Conservation (phyloP, 805 yeast species). For the Danielia oregonensis region DNA sequence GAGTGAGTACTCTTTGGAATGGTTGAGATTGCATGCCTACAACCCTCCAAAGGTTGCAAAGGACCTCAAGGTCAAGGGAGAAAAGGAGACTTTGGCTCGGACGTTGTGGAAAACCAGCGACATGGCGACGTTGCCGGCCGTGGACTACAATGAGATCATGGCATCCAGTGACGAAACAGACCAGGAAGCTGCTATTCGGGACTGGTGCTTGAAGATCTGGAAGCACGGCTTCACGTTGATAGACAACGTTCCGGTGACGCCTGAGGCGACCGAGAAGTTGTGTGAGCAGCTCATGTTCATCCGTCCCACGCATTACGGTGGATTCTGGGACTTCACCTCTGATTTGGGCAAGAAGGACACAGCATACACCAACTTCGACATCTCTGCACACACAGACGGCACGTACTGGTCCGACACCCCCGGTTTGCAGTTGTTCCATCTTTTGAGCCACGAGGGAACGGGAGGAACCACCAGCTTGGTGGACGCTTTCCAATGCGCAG, state of each 20-base stretch:
- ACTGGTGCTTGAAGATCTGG: conserved; percentile 54
- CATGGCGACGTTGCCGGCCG: conserved; percentile 42
- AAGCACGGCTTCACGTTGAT: conserved; percentile 60
- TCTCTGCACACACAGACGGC: conserved; percentile 67
- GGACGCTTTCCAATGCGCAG: conserved; percentile 63
- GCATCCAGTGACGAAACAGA: conserved; percentile 22
- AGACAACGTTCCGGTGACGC: conserved; percentile 55
- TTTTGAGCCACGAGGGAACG: conserved; percentile 57
- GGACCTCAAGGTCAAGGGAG: conserved; percentile 25
- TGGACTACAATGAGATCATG: conserved; percentile 48
- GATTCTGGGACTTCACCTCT: conserved; percentile 75
- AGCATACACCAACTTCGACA: conserved; percentile 66
- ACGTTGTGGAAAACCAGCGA: conserved; percentile 44
- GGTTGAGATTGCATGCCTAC: conserved; percentile 51
- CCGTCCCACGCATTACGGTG: conserved; percentile 73
- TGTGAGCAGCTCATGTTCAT: conserved; percentile 57
- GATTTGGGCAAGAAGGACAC: conserved; percentile 66
- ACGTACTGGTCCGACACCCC: conserved; percentile 75
- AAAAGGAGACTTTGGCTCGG: conserved; percentile 25
- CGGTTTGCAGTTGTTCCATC: conserved; percentile 65
- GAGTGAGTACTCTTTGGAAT: conserved; percentile 32
- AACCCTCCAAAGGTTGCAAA: conserved; percentile 43
- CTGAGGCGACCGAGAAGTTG: conserved; percentile 56
- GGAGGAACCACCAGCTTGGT: conserved; percentile 69
- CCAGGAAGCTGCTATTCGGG: conserved; percentile 43